These are phyloP conservation scores for Colletotrichum limetticola DNA, from an alignment of 2,329 filamentous ascomycete species.

Conservation along the genomic window DNA sequence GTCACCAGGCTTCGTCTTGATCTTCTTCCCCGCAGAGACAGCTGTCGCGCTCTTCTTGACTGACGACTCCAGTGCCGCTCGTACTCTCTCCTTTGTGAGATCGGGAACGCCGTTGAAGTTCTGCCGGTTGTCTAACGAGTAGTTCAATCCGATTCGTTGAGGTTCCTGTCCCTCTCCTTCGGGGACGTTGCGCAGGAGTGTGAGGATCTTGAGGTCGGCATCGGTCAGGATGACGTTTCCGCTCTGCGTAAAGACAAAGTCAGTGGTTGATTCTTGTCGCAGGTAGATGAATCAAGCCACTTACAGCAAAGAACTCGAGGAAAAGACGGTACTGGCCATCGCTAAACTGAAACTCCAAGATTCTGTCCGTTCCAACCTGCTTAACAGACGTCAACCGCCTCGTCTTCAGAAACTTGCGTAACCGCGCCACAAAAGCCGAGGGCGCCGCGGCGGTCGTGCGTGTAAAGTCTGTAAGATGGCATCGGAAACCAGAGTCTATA, in stretches of 20 bases:
- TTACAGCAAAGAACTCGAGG: slow-evolving; percentile 89
- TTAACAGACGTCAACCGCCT: slow-evolving; percentile 81
- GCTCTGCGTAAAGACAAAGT: slow-evolving; percentile 52
- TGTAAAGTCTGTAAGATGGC: slow-evolving; percentile 91
- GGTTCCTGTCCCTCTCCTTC: slow-evolving; percentile 88
- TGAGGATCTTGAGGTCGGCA: slow-evolving; percentile 81
- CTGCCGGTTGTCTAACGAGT: slow-evolving; percentile 84
- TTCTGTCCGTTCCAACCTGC: slow-evolving; percentile 92
- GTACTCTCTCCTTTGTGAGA: slow-evolving; percentile 79
- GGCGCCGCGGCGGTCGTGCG: slow-evolving; percentile 87
- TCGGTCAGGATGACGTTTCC: slow-evolving; percentile 97
- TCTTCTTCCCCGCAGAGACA: slow-evolving; percentile 68
- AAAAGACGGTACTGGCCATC: slow-evolving; percentile 90
- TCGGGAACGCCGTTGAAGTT: slow-evolving; percentile 82
- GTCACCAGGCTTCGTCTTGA: slow-evolving; percentile 79
- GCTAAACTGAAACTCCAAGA: slow-evolving; percentile 92
- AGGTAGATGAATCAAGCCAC: neutral
- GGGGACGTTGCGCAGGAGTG: slow-evolving; percentile 81
- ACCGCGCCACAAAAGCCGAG: slow-evolving; percentile 83
- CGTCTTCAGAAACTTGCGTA: slow-evolving; percentile 91
- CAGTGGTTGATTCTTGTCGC: neutral
- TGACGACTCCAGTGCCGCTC: slow-evolving; percentile 73
- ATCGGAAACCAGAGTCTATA: slow-evolving; percentile 95
- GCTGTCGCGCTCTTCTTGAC: slow-evolving; percentile 67
- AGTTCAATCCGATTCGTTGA: slow-evolving; percentile 79